phyloP scores from a whole-genome alignment of 2,329 filamentous ascomycete species.

The Aspergillus fumigatiaffinis region DNA sequence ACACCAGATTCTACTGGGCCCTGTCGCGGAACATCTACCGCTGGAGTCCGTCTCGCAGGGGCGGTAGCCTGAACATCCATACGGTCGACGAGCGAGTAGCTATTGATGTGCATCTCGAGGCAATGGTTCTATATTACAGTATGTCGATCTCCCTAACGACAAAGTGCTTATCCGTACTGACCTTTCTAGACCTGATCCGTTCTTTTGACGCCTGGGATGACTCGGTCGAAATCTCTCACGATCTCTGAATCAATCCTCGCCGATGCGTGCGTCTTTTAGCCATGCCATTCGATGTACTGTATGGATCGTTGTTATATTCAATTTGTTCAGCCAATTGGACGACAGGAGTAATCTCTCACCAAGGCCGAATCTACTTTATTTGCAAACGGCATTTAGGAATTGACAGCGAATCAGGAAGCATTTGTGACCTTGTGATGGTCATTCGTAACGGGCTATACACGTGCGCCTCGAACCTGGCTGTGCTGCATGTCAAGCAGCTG shows the following conservation, averaged over 20 bases:
- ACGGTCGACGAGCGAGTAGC: conserved; percentile 49
- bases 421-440: conserved; percentile 3
- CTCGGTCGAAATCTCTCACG: neutral
- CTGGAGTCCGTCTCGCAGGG: conserved; percentile 47
- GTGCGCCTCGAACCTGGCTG: neutral
- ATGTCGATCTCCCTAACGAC: conserved; percentile 5
- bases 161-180: conserved; percentile 1
- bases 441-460: neutral
- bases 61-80: conserved; percentile 45
- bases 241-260: neutral
- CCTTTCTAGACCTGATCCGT: conserved; percentile 26
- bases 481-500: neutral
- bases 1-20: conserved; percentile 52
- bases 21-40: conserved; percentile 52
- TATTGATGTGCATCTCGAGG: conserved; percentile 42
- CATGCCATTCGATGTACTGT: neutral
- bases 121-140: conserved; percentile 43
- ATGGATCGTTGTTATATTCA: neutral
- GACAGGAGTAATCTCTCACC: neutral
- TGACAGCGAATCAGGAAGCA: neutral
- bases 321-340: neutral
- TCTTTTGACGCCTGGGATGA: conserved; percentile 27
- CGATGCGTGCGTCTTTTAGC: neutral
- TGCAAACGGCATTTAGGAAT: neutral
- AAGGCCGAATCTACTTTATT: neutral